phyloP scores from a whole-genome alignment of 108 stramenopile genomes.

The Pseudonitzschia multiseries region DNA sequence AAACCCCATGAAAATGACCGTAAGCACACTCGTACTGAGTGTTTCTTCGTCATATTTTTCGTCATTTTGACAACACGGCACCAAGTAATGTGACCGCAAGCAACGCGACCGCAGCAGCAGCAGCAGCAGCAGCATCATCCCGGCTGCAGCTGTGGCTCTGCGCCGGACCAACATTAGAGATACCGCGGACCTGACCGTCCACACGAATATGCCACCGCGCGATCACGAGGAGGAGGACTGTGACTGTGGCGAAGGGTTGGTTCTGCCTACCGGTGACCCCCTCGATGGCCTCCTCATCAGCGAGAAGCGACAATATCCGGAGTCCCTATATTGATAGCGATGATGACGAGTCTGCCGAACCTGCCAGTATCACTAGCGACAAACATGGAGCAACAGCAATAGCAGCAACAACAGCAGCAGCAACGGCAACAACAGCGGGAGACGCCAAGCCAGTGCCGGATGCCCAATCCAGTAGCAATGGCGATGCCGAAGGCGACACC shows the following conservation, averaged over 20 bases:
- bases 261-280: not conserved
- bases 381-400: not conserved
- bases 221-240: not conserved
- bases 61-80: no score
- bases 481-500: not conserved
- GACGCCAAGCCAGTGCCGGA: no score
- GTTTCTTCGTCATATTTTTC: no score
- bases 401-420: not conserved
- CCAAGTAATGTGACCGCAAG: no score
- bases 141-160: no score
- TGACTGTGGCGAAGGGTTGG: not conserved
- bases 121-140: no score
- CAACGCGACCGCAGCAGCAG: no score
- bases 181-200: not conserved
- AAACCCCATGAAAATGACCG: no score
- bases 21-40: no score
- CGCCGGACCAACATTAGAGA: not conserved
- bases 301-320: not conserved
- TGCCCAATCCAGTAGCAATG: not conserved
- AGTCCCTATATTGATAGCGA: slow-evolving; percentile 6
- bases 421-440: not conserved
- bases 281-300: not conserved
- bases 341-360: slow-evolving; percentile 2
- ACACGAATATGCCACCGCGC: no score
- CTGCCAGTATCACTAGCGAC: no score